phyloP scores from a whole-genome alignment of 1,284 basidiomycete genomes.

The Termitomyces sp. region DNA sequence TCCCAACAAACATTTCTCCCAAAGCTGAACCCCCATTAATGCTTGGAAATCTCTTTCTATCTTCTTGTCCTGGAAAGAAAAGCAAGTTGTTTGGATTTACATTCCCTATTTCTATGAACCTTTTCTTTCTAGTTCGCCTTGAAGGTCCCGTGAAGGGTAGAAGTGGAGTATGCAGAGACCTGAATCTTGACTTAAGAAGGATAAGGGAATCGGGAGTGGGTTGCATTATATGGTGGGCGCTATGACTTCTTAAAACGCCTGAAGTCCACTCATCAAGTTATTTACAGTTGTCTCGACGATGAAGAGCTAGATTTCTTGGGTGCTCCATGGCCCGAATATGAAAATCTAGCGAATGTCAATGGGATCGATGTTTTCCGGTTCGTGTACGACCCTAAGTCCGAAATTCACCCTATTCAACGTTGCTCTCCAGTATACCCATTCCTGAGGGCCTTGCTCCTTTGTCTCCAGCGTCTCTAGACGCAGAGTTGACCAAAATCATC shows the following conservation, averaged over 20 bases:
- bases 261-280: not conserved
- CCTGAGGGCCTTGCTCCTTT: constrained; percentile 87
- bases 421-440: constrained; percentile 66
- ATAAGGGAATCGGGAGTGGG: constrained; percentile 75
- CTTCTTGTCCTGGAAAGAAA: constrained; percentile 96
- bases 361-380: constrained; percentile 74
- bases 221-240: constrained; percentile 77
- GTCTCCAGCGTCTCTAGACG: constrained; percentile 61
- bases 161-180: constrained; percentile 79
- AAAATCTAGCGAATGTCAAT: constrained; percentile 52
- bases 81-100: constrained; percentile 32
- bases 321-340: constrained; percentile 78
- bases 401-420: constrained; percentile 5
- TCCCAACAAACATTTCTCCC: constrained; percentile 11
- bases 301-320: constrained; percentile 83
- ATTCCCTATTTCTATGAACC: not conserved
- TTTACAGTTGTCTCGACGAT: constrained; percentile 75
- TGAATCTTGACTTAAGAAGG: constrained; percentile 72
- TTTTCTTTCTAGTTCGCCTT: constrained; percentile 60
- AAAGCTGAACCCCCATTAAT: constrained; percentile 20
- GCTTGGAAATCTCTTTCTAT: constrained; percentile 87
- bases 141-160: constrained; percentile 78
- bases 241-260: not conserved
- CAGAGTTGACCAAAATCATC: constrained; percentile 68
- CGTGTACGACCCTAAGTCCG: constrained; percentile 6